These are phyloP conservation scores for Hirsutella thompsonii DNA, from an alignment of 2,329 filamentous ascomycete genomes.

Conservation along the genomic window DNA sequence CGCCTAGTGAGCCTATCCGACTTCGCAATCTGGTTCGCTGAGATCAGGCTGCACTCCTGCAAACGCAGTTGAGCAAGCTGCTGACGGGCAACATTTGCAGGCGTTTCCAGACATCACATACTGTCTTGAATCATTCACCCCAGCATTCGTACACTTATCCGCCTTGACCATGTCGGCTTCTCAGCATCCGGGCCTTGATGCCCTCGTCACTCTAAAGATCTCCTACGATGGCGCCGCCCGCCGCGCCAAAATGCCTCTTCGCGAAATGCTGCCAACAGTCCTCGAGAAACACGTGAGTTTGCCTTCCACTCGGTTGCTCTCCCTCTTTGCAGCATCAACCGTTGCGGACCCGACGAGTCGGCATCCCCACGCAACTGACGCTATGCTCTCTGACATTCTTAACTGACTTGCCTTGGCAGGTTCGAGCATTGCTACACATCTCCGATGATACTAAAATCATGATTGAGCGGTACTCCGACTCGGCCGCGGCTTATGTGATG, in stretches of 20 bases:
- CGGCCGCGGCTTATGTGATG: conserved; percentile 64
- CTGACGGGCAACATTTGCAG: too few species aligned
- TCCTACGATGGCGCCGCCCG: conserved; percentile 61
- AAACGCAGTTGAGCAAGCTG: too few species aligned
- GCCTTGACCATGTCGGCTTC: background rate
- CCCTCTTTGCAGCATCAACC: background rate
- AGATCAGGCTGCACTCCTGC: too few species aligned
- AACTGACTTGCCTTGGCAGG: conserved; percentile 8
- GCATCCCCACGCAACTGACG: too few species aligned
- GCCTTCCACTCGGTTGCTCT: background rate
- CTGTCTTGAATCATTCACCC: too few species aligned
- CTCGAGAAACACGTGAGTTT: conserved; percentile 71
- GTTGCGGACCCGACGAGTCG: too few species aligned
- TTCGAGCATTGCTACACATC: conserved; percentile 23
- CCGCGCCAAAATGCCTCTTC: conserved; percentile 80
- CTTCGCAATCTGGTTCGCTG: too few species aligned
- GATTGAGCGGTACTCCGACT: conserved; percentile 94
- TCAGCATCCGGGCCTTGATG: conserved; percentile 16
- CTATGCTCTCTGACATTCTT: background rate
- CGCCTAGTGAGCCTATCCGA: too few species aligned
- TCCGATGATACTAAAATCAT: conserved; percentile 28
- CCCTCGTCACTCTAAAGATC: conserved; percentile 69
- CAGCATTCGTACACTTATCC: too few species aligned
- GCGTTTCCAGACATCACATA: too few species aligned
- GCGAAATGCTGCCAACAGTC: conserved; percentile 61